Conservation (phyloP, 2,329 filamentous ascomycete species). For the Pestalotiopsis sp. region DNA sequence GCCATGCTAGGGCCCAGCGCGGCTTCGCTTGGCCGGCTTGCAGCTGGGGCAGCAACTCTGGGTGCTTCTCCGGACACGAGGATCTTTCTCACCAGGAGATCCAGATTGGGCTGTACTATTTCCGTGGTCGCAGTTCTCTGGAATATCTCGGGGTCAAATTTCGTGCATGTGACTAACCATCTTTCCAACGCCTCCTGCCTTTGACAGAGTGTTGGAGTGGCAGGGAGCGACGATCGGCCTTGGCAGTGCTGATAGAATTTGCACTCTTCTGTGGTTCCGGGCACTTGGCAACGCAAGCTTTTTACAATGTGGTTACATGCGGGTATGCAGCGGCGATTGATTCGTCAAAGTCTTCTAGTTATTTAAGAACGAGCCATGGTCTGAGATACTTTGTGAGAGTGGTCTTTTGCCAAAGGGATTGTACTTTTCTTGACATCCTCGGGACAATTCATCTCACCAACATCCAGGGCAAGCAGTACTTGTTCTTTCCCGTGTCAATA, state of each 20-base stretch:
- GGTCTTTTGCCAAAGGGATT: too few relatives aligned
- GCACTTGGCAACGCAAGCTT: not conserved
- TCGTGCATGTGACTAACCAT: not conserved
- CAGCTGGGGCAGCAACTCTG: not conserved
- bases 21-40: not conserved
- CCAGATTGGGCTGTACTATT: not conserved
- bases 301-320: not conserved
- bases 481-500: not conserved
- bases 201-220: not conserved
- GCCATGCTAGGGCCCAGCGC: not conserved
- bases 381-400: too few relatives aligned
- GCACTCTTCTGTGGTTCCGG: not conserved
- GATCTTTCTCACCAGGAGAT: not conserved
- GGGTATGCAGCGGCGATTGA: not conserved
- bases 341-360: not conserved
- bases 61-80: not conserved
- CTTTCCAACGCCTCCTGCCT: not conserved
- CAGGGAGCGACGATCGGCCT: conserved; percentile 1
- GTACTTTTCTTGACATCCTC: not conserved
- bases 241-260: not conserved
- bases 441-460: not conserved
- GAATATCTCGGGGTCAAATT: not conserved
- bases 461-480: too few relatives aligned
- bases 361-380: not conserved
- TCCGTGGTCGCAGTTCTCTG: not conserved